Conservation (phyloP, 768 basidiomycete species). For the Lentinula guzmanii region DNA sequence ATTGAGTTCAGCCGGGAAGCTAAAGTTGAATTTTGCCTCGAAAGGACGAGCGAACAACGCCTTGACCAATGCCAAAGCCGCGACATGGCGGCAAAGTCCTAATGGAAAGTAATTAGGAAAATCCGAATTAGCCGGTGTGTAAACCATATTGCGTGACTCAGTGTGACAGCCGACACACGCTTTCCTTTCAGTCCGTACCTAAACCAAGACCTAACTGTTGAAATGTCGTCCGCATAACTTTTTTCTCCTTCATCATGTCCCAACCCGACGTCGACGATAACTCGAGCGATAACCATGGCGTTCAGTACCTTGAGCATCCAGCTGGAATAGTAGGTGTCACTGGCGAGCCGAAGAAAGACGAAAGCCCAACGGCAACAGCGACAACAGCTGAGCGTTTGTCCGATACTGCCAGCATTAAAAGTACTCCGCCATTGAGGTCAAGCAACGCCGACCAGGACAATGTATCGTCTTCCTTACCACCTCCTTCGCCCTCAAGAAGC, state of each 20-base stretch:
- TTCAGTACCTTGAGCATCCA: conserved; percentile 15
- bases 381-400: conserved; percentile 30
- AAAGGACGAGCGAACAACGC: conserved; percentile 8
- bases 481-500: conserved; percentile 4
- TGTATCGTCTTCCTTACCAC: neutral
- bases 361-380: conserved; percentile 30
- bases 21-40: conserved; percentile 10
- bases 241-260: conserved; percentile 15
- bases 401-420: conserved; percentile 54
- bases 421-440: conserved; percentile 21
- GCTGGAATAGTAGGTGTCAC: conserved; percentile 15
- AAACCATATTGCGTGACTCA: neutral
- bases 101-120: neutral
- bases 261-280: conserved; percentile 25
- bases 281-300: conserved; percentile 23
- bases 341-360: conserved; percentile 5
- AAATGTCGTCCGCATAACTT: conserved; percentile 4
- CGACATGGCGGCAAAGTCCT: neutral
- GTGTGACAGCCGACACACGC: neutral
- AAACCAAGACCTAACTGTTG: neutral
- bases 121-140: neutral
- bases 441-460: neutral
- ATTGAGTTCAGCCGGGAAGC: conserved; percentile 38
- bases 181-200: neutral
- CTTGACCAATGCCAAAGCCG: neutral